These are phyloP conservation scores for Adansonia digitata DNA, from an alignment of 345 rosid genomes.

Conservation along the genomic window DNA sequence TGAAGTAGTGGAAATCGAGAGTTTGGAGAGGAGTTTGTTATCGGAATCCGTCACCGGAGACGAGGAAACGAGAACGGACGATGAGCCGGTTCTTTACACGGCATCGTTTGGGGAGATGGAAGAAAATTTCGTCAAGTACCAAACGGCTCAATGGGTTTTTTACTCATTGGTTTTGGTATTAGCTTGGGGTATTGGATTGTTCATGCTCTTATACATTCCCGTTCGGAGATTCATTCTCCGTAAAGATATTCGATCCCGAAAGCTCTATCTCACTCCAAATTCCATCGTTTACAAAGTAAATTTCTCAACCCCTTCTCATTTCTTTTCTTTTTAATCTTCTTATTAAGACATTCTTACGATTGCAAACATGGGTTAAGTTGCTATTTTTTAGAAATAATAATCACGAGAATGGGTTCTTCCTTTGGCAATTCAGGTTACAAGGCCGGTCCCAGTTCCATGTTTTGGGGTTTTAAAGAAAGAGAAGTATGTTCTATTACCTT, in stretches of 20 bases:
- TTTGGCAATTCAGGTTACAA: constrained; percentile 38
- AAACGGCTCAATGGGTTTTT: constrained; percentile 52
- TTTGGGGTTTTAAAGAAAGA: constrained; percentile 61
- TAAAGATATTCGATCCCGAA: constrained; percentile 52
- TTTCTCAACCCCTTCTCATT: background rate
- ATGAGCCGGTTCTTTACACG: constrained; percentile 40
- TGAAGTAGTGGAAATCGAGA: constrained; percentile 49
- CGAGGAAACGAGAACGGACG: constrained; percentile 22
- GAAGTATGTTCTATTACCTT: constrained; percentile 62
- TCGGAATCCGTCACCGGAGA: constrained; percentile 14
- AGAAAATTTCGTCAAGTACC: constrained; percentile 47
- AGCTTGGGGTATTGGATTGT: constrained; percentile 65
- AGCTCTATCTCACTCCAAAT: constrained; percentile 58
- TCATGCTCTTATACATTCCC: constrained; percentile 62
- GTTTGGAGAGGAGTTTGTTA: constrained; percentile 50
- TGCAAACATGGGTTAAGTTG: background rate
- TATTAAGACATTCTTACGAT: background rate
- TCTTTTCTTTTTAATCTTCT: background rate
- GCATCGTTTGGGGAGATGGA: constrained; percentile 57
- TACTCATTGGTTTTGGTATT: constrained; percentile 49
- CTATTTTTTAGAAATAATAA: background rate
- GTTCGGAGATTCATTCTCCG: constrained; percentile 52
- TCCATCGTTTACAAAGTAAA: constrained; percentile 62
- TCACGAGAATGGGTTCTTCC: background rate
- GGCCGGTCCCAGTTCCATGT: constrained; percentile 60